Conservation (phyloP, 805 yeast genomes). For the Candida khao-thaluensis region DNA sequence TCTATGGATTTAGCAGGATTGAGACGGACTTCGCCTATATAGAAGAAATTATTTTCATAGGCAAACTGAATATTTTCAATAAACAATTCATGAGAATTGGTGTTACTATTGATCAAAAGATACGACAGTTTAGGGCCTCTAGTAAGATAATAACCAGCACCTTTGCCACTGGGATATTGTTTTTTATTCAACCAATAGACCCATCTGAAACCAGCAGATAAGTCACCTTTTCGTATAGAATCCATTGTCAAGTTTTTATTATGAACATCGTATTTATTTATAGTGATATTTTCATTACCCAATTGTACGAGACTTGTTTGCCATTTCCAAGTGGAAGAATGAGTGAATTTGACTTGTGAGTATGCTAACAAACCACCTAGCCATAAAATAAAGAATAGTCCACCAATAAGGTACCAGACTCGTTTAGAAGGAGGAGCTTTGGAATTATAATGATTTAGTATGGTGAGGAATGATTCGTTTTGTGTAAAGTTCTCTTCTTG, state of each 20-base stretch:
- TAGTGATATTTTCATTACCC: conserved; percentile 29
- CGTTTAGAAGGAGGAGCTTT: conserved; percentile 10
- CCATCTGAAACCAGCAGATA: conserved; percentile 15
- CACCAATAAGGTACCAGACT: not conserved
- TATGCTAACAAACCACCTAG: conserved; percentile 10
- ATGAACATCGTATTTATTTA: conserved; percentile 28
- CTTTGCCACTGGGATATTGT: conserved; percentile 30
- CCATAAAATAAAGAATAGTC: conserved; percentile 9
- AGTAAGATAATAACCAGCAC: conserved; percentile 33
- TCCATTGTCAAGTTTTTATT: conserved; percentile 30
- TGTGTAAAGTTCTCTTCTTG: conserved; percentile 19
- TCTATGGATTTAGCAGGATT: conserved; percentile 44
- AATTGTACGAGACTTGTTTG: conserved; percentile 13
- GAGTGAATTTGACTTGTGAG: conserved; percentile 11
- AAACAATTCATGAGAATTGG: conserved; percentile 22
- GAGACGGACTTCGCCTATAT: conserved; percentile 33
- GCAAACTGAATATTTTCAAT: conserved; percentile 34
- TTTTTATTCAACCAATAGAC: conserved; percentile 29
- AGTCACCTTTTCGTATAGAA: conserved; percentile 23
- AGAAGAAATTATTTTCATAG: conserved; percentile 40
- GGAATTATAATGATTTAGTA: conserved; percentile 18
- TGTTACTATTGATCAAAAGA: conserved; percentile 26
- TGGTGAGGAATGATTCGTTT: conserved; percentile 23
- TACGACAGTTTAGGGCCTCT: conserved; percentile 13
- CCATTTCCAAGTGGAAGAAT: conserved; percentile 9